Conservation (phyloP, 2,329 filamentous ascomycete genomes). For the Pestalotiopsis sp. region DNA sequence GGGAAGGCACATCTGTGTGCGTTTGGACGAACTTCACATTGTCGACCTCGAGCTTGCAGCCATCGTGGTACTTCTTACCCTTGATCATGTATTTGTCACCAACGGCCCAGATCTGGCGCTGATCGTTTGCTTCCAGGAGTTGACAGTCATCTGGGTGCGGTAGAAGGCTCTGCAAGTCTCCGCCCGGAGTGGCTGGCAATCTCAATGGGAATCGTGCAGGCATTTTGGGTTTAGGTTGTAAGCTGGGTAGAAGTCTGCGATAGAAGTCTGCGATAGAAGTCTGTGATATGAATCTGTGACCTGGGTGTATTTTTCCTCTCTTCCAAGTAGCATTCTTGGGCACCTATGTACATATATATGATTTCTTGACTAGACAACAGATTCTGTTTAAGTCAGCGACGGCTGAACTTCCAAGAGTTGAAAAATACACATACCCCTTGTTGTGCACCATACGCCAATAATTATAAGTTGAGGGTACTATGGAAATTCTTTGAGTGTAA, state of each 20-base stretch:
- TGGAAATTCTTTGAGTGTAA: too few species aligned
- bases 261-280: too few species aligned
- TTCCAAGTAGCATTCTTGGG: too few species aligned
- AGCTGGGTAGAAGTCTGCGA: neutral
- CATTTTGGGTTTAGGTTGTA: neutral
- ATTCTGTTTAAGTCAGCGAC: too few species aligned
- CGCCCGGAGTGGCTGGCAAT: neutral
- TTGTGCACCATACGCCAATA: too few species aligned
- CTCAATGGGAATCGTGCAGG: conserved; percentile 17
- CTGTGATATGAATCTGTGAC: too few species aligned
- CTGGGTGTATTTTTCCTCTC: too few species aligned
- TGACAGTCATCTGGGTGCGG: neutral
- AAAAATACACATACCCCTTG: too few species aligned
- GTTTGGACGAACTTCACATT: conserved; percentile 11
- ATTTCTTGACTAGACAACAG: too few species aligned
- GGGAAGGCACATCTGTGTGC: neutral
- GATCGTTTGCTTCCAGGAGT: conserved; percentile 11
- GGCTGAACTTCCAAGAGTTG: too few species aligned
- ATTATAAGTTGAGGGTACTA: too few species aligned
- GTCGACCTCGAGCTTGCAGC: conserved; percentile 13
- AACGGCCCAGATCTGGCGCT: conserved; percentile 13
- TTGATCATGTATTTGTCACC: conserved; percentile 14
- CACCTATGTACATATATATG: too few species aligned
- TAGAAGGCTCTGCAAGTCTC: neutral
- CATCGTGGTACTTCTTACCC: neutral